A percentile compares a stretch with the other conserved stretches of the same genome.
phyloP scores from a whole-genome alignment of 1,284 basidiomycete species.

The Ceratobasidium sp. region DNA sequence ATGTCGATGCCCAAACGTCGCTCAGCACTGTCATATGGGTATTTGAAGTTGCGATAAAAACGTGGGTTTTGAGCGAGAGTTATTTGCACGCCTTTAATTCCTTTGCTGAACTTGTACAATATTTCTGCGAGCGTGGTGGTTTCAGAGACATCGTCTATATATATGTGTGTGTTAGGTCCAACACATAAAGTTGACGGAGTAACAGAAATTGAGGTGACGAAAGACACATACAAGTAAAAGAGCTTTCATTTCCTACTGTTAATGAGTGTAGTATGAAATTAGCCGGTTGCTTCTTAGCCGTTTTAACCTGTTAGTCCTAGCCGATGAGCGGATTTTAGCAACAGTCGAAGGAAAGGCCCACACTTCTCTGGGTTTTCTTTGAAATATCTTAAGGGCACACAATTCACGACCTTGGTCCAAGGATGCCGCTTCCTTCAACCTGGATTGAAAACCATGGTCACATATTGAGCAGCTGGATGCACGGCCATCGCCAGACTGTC shows the following conservation, averaged over 20 bases:
- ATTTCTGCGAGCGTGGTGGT: not conserved
- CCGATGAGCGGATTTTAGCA: no score
- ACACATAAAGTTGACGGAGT: no score
- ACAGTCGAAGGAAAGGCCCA: not conserved
- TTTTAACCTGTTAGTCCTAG: not conserved
- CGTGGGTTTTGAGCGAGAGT: not conserved
- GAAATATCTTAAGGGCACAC: not conserved
- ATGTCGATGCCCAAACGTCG: not conserved
- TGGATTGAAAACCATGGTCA: not conserved
- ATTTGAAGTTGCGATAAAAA: not conserved
- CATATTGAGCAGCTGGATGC: no score
- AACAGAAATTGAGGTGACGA: no score
- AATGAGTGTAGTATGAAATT: not conserved
- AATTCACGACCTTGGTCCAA: not conserved
- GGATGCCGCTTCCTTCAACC: not conserved
- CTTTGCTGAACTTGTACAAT: constrained; percentile 6
- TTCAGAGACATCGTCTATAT: not conserved
- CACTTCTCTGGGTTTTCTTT: not conserved
- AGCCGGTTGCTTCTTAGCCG: not conserved
- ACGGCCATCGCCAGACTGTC: no score
- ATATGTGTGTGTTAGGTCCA: not conserved
- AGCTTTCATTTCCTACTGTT: not conserved
- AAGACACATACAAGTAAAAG: not conserved
- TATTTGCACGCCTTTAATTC: not conserved
- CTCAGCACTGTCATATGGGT: not conserved